Percentiles rank a stretch among this genome's conserved stretches.
phyloP scores from a whole-genome alignment of 768 basidiomycete genomes.

The Suillus discolor region DNA sequence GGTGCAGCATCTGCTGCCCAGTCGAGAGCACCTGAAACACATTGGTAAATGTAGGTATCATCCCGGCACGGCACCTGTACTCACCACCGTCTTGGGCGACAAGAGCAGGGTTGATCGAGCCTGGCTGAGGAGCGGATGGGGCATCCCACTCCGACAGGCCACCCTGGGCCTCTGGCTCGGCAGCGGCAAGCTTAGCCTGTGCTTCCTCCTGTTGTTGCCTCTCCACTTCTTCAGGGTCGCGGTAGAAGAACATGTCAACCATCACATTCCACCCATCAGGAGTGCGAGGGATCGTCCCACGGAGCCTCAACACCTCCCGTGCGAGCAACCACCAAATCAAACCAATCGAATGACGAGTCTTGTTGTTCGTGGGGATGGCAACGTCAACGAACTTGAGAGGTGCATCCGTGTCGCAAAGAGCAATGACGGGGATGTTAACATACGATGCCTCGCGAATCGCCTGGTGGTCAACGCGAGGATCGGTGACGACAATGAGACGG shows the following conservation, averaged over 20 bases:
- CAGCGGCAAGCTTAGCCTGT: conserved; percentile 71
- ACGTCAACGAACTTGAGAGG: conserved; percentile 98
- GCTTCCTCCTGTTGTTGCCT: conserved; percentile 96
- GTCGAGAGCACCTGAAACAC: conserved; percentile 66
- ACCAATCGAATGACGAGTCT: conserved; percentile 96
- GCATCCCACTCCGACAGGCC: conserved; percentile 73
- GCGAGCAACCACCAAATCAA: conserved; percentile 97
- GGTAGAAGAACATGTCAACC: conserved; percentile 99
- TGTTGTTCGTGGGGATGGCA: conserved; percentile 99
- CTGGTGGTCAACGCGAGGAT: conserved; percentile 99
- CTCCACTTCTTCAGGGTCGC: conserved; percentile 99
- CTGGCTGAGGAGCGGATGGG: conserved; percentile 64
- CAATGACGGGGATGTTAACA: conserved; percentile 99
- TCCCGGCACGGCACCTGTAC: conserved; percentile 11
- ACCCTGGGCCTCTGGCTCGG: conserved; percentile 58
- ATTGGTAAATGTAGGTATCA: conserved; percentile 7
- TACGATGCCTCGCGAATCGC: conserved; percentile 99
- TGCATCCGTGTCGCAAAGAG: conserved; percentile 98
- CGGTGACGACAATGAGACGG: conserved; percentile 96
- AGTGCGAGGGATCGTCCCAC: conserved; percentile 91
- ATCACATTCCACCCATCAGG: conserved; percentile 96
- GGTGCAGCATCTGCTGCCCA: conserved; percentile 71
- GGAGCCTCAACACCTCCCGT: conserved; percentile 94
- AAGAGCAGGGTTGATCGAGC: conserved; percentile 76
- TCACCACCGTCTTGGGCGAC: conserved; percentile 61